Base-by-base conservation (phyloP, 2,329 filamentous ascomycete species). In the Fusarium hostae region DNA sequence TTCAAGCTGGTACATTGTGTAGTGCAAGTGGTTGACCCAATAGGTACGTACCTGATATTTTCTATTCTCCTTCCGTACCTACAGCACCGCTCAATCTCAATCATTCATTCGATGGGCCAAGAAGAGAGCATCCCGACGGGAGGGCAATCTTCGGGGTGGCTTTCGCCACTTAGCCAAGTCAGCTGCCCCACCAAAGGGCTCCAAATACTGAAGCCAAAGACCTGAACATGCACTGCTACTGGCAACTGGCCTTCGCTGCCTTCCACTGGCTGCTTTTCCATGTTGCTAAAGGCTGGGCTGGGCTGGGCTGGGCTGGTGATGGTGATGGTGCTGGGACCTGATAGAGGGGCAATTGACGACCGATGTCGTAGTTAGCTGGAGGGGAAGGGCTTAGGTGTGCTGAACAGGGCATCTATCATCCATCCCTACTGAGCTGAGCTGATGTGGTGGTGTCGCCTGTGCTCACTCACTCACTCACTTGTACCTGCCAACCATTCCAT, bases 121-220 rank as follows among this genome's bases (percentile, higher is more conserved):
- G 54, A 60, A 32, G 55, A 66, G 40, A 32, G 41, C 52, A 41
- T 54, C 34, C 48, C 50, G 45, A 58, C 43, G 55, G 58, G 56
- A 67, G 58, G 61, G 50, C 65, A 56, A 50, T 68, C 55, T 43
- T 72, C 70, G 68, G 72, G 54, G 75, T 73, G 75, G 75, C 75
- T 77, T 76, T 77, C 59, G 77, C 77, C 77, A 78, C 77, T 71
- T 64, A 71, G 59, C 71, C 70, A 76, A 79, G 77, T 79, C 78
- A 79, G 77, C 75, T 78, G 77, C 76, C 73, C 77, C 77, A 79
- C 76, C 69, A 75, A 63, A 75, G 67, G 71, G 66, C 71, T 40
- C 71, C 63, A 57, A 68, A 73, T 56, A 65, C 68, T 61, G 55
- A 54, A 61, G 59, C 58, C 61, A 68, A 47, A 59, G 51, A 51